phyloP scores from a whole-genome alignment of 257 asterid species.

The Forsythia viridissima region DNA sequence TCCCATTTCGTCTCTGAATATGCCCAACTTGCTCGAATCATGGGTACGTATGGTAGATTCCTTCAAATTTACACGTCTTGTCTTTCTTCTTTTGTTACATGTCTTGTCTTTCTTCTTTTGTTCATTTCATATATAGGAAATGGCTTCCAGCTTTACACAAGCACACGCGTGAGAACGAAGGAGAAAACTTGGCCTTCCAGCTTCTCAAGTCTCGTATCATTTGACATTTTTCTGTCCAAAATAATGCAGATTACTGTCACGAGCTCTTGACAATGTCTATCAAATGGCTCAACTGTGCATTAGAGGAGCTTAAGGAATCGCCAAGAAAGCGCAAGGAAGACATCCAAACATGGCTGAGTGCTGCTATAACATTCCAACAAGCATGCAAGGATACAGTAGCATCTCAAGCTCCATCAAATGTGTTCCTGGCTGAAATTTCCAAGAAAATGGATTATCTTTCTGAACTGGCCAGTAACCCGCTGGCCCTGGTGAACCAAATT shows the following conservation, averaged over 20 bases:
- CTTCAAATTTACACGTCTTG: background rate
- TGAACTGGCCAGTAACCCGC: slow-evolving; percentile 52
- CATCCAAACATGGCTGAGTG: slow-evolving; percentile 80
- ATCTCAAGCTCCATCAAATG: slow-evolving; percentile 31
- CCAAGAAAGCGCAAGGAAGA: slow-evolving; percentile 39
- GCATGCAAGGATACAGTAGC: slow-evolving; percentile 60
- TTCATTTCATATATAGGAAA: too few species aligned
- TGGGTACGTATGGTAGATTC: slow-evolving; percentile 13
- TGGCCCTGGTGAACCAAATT: slow-evolving; percentile 62
- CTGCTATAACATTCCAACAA: slow-evolving; percentile 66
- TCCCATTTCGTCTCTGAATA: slow-evolving; percentile 27
- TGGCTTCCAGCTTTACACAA: too few species aligned
- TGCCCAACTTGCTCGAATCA: slow-evolving; percentile 26
- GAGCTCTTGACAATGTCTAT: slow-evolving; percentile 31
- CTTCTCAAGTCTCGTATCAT: background rate
- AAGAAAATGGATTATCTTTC: slow-evolving; percentile 57
- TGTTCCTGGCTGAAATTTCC: slow-evolving; percentile 37
- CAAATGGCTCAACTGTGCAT: slow-evolving; percentile 32
- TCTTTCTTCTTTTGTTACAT: background rate
- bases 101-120: background rate
- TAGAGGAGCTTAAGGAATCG: slow-evolving; percentile 30
- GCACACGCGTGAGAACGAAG: too few species aligned
- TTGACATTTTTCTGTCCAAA: background rate
- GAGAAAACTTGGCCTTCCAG: too few species aligned
- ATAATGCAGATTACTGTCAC: slow-evolving; percentile 32